Base-by-base conservation (phyloP, 2,329 filamentous ascomycete genomes). In the Pseudogymnoascus sp. region DNA sequence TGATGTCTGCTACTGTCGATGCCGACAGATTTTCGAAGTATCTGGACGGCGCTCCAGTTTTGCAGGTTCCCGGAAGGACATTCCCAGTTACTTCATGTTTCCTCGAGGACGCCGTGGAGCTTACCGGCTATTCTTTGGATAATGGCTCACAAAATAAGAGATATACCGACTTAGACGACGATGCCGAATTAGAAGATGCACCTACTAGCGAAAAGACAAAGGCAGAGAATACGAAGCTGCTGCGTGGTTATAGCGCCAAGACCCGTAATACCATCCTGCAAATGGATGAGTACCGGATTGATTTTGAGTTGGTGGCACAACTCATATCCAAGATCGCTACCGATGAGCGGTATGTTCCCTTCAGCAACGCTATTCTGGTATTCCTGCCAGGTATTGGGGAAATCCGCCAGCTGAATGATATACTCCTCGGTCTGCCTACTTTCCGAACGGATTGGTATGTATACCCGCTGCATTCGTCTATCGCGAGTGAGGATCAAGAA, bases 1-100 rank as follows among this genome's bases (percentile, higher is more conserved):
- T 99, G 59, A 99, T 99, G 95, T 97, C 93, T 68, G 95, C 95
- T 10, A 99, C 95, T 0, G 91, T 99, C 7, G 91, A 99, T 74
- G 91, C 95, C 0, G 88, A 93, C 65, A 87, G 88, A 15, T 97
- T 99, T 73, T 97, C 95, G 0, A 84, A 85, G 10, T 99, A 97
- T 72, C 83, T 99, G 1, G 87, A 88, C 63, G 86, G 87, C 4
- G 93, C 93, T 0, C 93, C 93, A 0, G 86, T 97, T 42, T 79
- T 99, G 62, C 92, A 89, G 65, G 91, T 99, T 13, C 95, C 95
- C 2, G 95, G 95, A 0, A 86, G 95, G 56, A 97, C 93, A 0
- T 99, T 96, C 71, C 93, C 95, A 0, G 95, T 99, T 1, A 82
- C 91, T 69, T 90, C 93, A 38, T 87, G 86, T 66, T 97, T 90